These are phyloP conservation scores for Lentinula detonsa DNA, from an alignment of 768 basidiomycete genomes.

Conservation along the genomic window DNA sequence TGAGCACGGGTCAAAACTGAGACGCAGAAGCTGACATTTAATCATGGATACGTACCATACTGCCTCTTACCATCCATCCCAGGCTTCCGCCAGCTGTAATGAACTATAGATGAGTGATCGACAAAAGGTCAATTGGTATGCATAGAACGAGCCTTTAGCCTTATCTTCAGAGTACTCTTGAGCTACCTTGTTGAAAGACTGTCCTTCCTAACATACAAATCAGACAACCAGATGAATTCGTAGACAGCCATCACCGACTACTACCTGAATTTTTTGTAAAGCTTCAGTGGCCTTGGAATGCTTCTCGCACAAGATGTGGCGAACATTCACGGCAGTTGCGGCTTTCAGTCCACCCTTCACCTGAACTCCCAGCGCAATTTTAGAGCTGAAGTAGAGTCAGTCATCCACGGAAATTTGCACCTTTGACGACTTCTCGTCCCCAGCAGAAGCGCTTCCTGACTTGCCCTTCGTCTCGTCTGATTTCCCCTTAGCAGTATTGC, in stretches of 20 bases:
- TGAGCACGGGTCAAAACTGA: not conserved
- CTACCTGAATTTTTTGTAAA: conserved; percentile 73
- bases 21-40: too few species aligned
- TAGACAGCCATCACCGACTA: not conserved
- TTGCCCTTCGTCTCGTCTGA: conserved; percentile 37
- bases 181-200: conserved; percentile 83
- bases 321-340: conserved; percentile 78
- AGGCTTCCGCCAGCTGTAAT: conserved; percentile 72
- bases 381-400: not conserved
- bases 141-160: conserved; percentile 58
- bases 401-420: conserved; percentile 14
- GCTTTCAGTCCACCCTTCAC: conserved; percentile 52
- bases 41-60: conserved; percentile 56
- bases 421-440: conserved; percentile 34
- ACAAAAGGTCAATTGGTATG: not conserved
- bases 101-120: not conserved
- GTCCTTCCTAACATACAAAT: conserved; percentile 46
- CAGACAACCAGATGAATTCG: not conserved
- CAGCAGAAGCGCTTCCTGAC: conserved; percentile 22
- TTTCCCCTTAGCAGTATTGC: conserved; percentile 20
- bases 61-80: conserved; percentile 83
- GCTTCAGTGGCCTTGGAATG: conserved; percentile 78
- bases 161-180: conserved; percentile 91
- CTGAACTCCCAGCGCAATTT: not conserved
- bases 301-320: conserved; percentile 87